Evolutionary conservation across 345 rosid genomes (phyloP), one percentile per base, ranked within the genome.

Genomic region (Citrus medica): DNA sequence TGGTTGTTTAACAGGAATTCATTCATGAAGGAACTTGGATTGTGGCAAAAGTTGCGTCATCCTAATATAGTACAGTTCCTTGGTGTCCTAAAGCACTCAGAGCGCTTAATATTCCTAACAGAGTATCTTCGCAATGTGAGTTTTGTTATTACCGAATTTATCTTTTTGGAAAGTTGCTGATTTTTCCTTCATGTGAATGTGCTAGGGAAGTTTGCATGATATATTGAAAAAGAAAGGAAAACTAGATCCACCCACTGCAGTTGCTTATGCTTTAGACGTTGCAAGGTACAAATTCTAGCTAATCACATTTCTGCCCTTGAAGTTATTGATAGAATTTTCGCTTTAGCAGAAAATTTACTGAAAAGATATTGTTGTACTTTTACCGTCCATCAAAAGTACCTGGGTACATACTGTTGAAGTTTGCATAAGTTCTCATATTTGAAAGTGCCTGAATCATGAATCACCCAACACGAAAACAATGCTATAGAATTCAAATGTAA

Each of bases 61-160:
- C 94, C 94, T 33, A 90, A 90, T 79, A 90, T 90, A 60, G 92
- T 89, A 76, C 92, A 90, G 83, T 90, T 90, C 87, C 89, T 90
- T 59, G 94, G 94, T 60, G 92, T 89, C 74, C 77, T 90, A 28
- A 90, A 87, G 85, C 84, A 83, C 74, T 77, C 88, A 35, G 89
- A 86, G 61, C 91, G 89, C 37, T 83, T 88, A 74, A 86, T 90
- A 76, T 90, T 90, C 80, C 88, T 90, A 22, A 87, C 90, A 0
- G 94, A 90, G 80, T 90, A 87, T 82, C 92, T 90, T 46, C 70
- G 87, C 79, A 84, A 90, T 77, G 94, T 90, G 79, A 82, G 90
- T 83, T 60, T 79, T 76, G 22, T 33, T 21, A 4, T 12, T 42
- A 14, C 16, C 42, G 35, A 33, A 42, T 65, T 33, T 24, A 14